Evolutionary conservation across 2,329 filamentous ascomycete genomes (phyloP), one percentile per base, ranked within the genome.

Genomic region (Penicillium brasilianum): DNA sequence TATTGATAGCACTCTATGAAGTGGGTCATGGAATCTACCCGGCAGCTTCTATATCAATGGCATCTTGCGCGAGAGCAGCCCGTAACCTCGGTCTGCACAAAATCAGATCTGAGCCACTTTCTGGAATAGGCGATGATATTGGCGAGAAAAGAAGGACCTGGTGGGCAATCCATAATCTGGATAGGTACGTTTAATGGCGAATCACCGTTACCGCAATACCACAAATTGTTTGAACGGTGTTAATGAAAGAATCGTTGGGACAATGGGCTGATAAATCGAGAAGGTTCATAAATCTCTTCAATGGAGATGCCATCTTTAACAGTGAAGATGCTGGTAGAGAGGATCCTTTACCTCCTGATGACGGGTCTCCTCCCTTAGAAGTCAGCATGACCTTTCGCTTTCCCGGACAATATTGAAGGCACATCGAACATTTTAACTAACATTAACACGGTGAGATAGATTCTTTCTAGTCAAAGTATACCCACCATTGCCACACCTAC

Each of bases 91-190:
- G 43, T 46, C 11, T 46, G 43, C 43, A 46, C 48, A 50, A 34
- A 50, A 50, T 32, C 18, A 18, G 48, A 50, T 50, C 48, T 14
- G 8, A 53, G 30, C 50, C 32, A 39, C 28, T 53, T 36, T 53
- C 50, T 39, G 50, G 39, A 53, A 53, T 1, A 2, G 34, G 6
- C 5, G 8, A 53, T 53, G 32, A 53, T 2, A 18, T 53, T 34
- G 50, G 18, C 20, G 50, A 53, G 50, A 34, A 53, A 53, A 53
- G 50, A 53, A 53, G 50, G 50, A 53, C 50, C n/a, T 53, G 50
- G 50, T 53, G 50, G 50, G 50, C 50, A 53, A 25, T 53, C 32
- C 50, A 53, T 7, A 53, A 53, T 36, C 50, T 53, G 4, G 50
- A 53, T 53, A 53, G 50, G 50, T 53, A 22, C 30, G 34, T 39